Evolutionary conservation across 2,329 filamentous ascomycete species (phyloP).

Genomic region (Lachnellula cervina): DNA sequence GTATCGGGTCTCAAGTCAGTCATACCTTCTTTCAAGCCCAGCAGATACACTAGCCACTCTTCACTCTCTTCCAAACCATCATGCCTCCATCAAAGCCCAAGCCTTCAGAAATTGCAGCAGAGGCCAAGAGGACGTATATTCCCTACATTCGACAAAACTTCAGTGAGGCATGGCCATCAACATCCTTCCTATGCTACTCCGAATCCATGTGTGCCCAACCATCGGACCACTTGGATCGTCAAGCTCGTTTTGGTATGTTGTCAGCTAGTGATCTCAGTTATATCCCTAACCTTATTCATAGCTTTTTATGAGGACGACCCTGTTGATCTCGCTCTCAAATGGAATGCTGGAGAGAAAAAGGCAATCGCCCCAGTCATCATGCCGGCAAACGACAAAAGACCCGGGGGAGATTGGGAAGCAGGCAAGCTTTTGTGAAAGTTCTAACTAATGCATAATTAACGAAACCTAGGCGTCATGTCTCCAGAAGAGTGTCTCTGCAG

Average conservation of each 20-base stretch:
- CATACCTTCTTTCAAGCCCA: not conserved
- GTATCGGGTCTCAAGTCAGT: conserved; percentile 4
- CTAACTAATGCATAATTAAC: conserved; percentile 4
- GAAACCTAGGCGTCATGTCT: conserved; percentile 46
- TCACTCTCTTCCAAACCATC: not conserved
- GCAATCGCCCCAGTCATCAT: conserved; percentile 32
- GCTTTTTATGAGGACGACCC: conserved; percentile 53
- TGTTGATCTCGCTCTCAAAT: conserved; percentile 55
- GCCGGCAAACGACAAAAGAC: conserved; percentile 66
- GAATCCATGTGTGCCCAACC: conserved; percentile 41
- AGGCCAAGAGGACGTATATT: conserved; percentile 67
- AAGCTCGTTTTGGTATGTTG: conserved; percentile 42
- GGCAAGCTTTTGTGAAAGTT: conserved; percentile 31
- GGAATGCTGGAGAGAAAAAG: conserved; percentile 35
- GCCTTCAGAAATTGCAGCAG: conserved; percentile 65
- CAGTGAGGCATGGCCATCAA: conserved; percentile 48
- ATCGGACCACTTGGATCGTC: conserved; percentile 7
- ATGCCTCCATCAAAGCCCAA: conserved; percentile 48
- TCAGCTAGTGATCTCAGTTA: not conserved
- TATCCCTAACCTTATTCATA: not conserved
- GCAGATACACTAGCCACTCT: not conserved
- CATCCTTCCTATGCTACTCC: conserved; percentile 48
- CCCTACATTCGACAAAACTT: conserved; percentile 57
- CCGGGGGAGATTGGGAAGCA: conserved; percentile 77
- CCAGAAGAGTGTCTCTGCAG: conserved; percentile 71